phyloP scores from a whole-genome alignment of 768 basidiomycete genomes.

The Myochromella boudieri region DNA sequence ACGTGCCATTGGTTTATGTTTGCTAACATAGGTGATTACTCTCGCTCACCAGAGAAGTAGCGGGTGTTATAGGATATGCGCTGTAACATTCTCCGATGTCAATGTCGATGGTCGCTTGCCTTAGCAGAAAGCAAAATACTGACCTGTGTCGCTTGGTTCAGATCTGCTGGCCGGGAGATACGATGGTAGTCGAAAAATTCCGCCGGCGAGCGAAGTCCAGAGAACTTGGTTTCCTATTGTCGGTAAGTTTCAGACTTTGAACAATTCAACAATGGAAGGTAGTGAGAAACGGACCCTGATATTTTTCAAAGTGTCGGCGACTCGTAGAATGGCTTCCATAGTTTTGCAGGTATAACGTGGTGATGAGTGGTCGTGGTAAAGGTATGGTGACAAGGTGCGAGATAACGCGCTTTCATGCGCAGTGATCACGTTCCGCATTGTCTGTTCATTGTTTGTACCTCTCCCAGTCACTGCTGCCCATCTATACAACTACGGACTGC shows the following conservation, averaged over 20 bases:
- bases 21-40: too few relatives aligned
- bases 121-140: conserved; percentile 23
- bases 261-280: neutral
- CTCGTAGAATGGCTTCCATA: conserved; percentile 70
- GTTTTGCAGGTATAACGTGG: conserved; percentile 14
- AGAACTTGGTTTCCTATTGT: conserved; percentile 73
- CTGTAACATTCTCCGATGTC: conserved; percentile 33
- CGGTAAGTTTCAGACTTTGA: neutral
- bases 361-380: conserved; percentile 14
- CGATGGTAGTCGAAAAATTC: conserved; percentile 88
- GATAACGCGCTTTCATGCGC: conserved; percentile 16
- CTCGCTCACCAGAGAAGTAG: conserved; percentile 78
- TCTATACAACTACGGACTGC: conserved; percentile 8
- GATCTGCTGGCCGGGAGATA: conserved; percentile 79
- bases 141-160: conserved; percentile 77
- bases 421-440: conserved; percentile 10
- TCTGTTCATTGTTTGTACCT: conserved; percentile 19
- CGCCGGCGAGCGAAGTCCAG: conserved; percentile 64
- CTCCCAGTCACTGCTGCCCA: conserved; percentile 14
- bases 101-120: neutral
- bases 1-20: too few relatives aligned
- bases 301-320: conserved; percentile 66
- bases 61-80: conserved; percentile 94
- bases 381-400: conserved; percentile 12
- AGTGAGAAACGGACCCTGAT: conserved; percentile 55